Evolutionary conservation across 192 early-diverging fungal species (phyloP), one percentile per base, ranked within the genome.

Genomic region (Mortierella antarctica): DNA sequence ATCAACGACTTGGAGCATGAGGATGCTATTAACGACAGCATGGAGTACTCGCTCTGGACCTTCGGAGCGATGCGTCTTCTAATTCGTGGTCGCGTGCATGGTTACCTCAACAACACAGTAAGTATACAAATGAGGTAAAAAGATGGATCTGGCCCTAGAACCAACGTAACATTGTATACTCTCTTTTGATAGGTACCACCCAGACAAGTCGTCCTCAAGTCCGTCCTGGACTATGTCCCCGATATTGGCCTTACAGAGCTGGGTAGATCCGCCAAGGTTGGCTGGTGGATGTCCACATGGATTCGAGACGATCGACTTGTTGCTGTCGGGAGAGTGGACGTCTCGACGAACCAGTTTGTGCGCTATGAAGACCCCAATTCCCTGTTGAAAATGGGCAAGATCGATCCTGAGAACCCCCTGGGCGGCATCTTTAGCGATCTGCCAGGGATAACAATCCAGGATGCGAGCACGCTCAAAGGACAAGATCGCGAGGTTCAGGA

Each of bases 261-360:
- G 7, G 41, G 54, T 2, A 80, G 53, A 55, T 55, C 77, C 4
- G 48, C 60, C 6, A 67, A 68, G 77, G 77, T 65, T 9, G 77
- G 77, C 7, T 72, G 69, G 77, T 80, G 77, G 77, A 80, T 80
- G 77, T 50, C 64, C 12, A 72, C 77, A 42, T 80, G 77, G 77
- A 57, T 80, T 12, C 62, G 77, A 12, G 65, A 80, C 40, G 77
- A 80, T 23, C 57, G 77, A 1, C 65, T 80, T 7, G 47, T 80
- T 8, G 77, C 77, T 40, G 54, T 72, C 23, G 77, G 64, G 9
- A 57, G 60, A 21, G 47, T 80, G 39, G 70, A 80, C 52, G 70
- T 80, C 8, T 68, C 77, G 39, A 71, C 52, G 60, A 80, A 80
- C 15, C 69, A 72, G 54, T 80, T 80, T 72, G 77, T 72, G 11